phyloP scores from a whole-genome alignment of 257 asterid genomes.

The Prunella vulgaris region DNA sequence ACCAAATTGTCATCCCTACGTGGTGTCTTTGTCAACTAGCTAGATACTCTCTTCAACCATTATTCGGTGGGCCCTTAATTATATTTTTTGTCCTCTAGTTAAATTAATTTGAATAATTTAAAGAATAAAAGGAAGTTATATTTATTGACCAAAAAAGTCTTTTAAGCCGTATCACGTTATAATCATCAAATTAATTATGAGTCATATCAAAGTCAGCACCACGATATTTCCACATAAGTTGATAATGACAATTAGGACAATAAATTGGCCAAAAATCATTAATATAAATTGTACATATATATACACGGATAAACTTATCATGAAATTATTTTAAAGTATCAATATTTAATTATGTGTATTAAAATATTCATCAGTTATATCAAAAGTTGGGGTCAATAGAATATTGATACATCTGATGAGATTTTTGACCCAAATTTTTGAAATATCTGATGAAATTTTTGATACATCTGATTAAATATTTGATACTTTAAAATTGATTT shows the following conservation, averaged over 20 bases:
- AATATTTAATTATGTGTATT: too few species aligned
- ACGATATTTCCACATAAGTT: neutral
- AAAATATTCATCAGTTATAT: too few species aligned
- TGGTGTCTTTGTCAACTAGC: neutral
- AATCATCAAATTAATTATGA: neutral
- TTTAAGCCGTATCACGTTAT: neutral
- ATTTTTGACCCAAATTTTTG: too few species aligned
- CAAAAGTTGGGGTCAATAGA: too few species aligned
- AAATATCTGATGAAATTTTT: too few species aligned
- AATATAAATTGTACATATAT: neutral
- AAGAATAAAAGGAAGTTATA: neutral
- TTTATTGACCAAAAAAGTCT: conserved; percentile 2
- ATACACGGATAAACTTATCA: too few species aligned
- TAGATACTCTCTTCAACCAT: neutral
- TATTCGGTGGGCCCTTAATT: neutral
- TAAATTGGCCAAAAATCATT: neutral
- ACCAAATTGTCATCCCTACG: too few species aligned
- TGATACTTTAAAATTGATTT: too few species aligned
- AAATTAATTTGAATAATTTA: neutral
- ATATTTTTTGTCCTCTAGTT: neutral
- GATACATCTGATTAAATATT: too few species aligned
- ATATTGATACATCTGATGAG: too few species aligned
- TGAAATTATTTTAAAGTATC: too few species aligned
- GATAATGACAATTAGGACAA: neutral
- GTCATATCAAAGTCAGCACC: neutral